Conservation (phyloP, 257 asterid genomes). For the Salvia splendens region DNA sequence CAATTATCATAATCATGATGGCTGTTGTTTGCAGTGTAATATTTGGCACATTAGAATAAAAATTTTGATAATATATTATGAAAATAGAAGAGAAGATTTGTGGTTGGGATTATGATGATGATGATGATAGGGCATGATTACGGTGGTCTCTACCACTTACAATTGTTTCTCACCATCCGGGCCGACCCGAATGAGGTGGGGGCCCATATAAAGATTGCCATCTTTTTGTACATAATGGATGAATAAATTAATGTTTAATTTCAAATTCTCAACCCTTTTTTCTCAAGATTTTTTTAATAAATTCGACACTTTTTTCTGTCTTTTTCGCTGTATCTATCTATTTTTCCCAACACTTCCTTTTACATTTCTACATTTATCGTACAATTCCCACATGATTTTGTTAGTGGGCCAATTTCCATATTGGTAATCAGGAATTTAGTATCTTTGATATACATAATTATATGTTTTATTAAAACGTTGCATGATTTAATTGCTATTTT, state of each 20-base stretch:
- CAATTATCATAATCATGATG: no score
- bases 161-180: conserved; percentile 37
- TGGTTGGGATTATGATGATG: conserved; percentile 18
- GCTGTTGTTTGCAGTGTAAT: no score
- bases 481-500: background rate
- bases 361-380: background rate
- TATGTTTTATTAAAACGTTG: background rate
- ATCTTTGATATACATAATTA: no score
- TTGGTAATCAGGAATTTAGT: background rate
- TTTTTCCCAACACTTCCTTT: background rate
- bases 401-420: background rate
- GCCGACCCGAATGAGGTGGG: conserved; percentile 37
- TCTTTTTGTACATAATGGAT: conserved; percentile 29
- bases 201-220: conserved; percentile 33
- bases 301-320: background rate
- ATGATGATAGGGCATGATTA: conserved; percentile 25
- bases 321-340: conserved; percentile 12
- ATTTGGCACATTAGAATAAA: background rate
- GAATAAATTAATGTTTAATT: background rate
- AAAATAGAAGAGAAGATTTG: background rate
- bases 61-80: background rate
- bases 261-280: no score
- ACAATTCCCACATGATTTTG: background rate
- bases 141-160: conserved; percentile 32
- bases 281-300: no score